Evolutionary conservation across 2,329 filamentous ascomycete genomes (phyloP).

Genomic region (Polychaeton citri): DNA sequence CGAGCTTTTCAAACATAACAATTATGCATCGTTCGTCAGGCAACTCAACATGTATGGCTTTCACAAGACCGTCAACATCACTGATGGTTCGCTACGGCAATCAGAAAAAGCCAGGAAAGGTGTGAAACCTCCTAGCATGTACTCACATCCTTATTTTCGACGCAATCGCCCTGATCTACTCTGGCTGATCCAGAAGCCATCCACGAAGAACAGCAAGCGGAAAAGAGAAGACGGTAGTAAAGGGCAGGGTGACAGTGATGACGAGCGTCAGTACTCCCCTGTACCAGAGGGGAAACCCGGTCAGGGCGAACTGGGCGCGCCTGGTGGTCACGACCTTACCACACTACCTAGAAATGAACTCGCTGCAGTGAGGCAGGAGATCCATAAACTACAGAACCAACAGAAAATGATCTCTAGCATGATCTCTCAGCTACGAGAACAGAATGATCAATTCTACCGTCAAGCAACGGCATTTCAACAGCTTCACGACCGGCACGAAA

Average conservation of each 20-base stretch:
- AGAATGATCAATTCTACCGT: constrained; percentile 77
- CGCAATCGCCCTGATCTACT: constrained; percentile 82
- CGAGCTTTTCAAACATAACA: constrained; percentile 67
- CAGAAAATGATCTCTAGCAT: constrained; percentile 76
- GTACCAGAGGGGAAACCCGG: constrained; percentile 11
- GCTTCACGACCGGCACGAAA: constrained; percentile 91
- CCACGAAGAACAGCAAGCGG: constrained; percentile 45
- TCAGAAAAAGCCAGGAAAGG: constrained; percentile 94
- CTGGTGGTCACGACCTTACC: constrained; percentile 34
- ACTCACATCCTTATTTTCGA: constrained; percentile 92
- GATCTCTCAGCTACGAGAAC: constrained; percentile 65
- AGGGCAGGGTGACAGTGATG: constrained; percentile 60
- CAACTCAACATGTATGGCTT: constrained; percentile 50
- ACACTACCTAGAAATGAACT: constrained; percentile 59
- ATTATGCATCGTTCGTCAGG: constrained; percentile 64
- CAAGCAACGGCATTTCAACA: constrained; percentile 82
- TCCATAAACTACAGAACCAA: constrained; percentile 70
- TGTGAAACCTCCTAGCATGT: constrained; percentile 88
- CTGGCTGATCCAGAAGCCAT: constrained; percentile 94
- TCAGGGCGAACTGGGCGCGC: constrained; percentile 11
- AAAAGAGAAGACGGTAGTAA: constrained; percentile 46
- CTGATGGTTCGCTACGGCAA: constrained; percentile 94
- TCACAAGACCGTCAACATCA: constrained; percentile 51
- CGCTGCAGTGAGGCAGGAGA: constrained; percentile 61
- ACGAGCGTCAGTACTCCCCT: constrained; percentile 31